Base-by-base conservation (phyloP, 306 rosid species). In the Vigna unguiculata region DNA sequence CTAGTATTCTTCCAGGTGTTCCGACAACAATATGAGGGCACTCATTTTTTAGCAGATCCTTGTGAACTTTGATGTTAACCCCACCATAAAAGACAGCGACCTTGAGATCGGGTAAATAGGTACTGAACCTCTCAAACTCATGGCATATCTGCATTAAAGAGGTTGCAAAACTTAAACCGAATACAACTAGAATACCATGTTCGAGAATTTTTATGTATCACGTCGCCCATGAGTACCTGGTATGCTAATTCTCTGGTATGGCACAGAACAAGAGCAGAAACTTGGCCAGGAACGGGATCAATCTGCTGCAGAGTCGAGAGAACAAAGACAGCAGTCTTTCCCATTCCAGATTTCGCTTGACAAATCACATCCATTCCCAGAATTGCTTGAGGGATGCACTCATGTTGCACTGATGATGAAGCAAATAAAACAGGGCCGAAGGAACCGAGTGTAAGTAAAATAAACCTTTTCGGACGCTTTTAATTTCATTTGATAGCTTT, bases 11-110 rank as follows among this genome's bases (percentile, higher is more conserved):
- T 69, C 99, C 99, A 11, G 99, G 99, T 3, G 99, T 96, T 79
- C 99, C 99, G 64, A 96, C 99, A 87, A 96, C 99, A 81, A 96
- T 91, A 85, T 96, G 99, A 7, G 99, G 99, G 79, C 99, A 96
- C 78, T 96, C 99, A 47, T 96, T 96, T 80, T 86, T 93, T 69
- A 96, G 83, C 52, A 96, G 79, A 82, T 92, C 98, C 83, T 95
- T 95, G 86, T 95, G 99, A 77, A 91, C 91, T 83, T 92, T 95
- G 78, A 95, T 87, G 60, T 86, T 88, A 84, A 92, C 99, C 52
- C 99, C 99, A 34, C 99, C 99, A 61, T 95, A 95, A 85, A 95
- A 95, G 81, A 95, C 99, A 69, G 99, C 97, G 83, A 96, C 97
- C 89, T 96, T 96, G 41, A 96, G 93, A 81, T 96, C 99, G 6